phyloP scores from a whole-genome alignment of 1,284 basidiomycete species.

The Schizophyllum commune region DNA sequence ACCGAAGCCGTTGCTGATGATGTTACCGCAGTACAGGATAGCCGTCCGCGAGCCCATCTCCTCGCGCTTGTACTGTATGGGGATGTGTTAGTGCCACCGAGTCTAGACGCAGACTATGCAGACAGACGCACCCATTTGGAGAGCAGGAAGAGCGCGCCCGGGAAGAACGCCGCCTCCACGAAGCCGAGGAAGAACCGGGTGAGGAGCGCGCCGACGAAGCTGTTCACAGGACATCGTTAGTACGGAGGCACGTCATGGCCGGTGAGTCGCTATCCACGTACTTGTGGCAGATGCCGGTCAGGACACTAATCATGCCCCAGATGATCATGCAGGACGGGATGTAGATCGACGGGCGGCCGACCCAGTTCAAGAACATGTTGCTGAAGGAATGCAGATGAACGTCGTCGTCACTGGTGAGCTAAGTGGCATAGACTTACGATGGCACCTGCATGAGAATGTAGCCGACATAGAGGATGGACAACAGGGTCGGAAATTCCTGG shows the following conservation, averaged over 20 bases:
- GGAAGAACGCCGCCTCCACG: slow-evolving; percentile 59
- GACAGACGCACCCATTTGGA: slow-evolving; percentile 28
- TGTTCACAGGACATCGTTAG: slow-evolving; percentile 15
- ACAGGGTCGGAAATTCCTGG: slow-evolving; percentile 53
- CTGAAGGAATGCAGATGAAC: slow-evolving; percentile 21
- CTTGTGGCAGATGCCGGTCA: slow-evolving; percentile 44
- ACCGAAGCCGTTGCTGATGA: slow-evolving; percentile 74
- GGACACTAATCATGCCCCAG: slow-evolving; percentile 57
- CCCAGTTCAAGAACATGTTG: slow-evolving; percentile 63
- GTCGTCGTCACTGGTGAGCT: not conserved
- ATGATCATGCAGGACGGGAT: slow-evolving; percentile 60
- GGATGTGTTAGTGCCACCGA: slow-evolving; percentile 26
- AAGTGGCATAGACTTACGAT: slow-evolving; percentile 33
- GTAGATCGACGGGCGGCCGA: slow-evolving; percentile 64
- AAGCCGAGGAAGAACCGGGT: slow-evolving; percentile 63
- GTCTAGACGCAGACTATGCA: not conserved
- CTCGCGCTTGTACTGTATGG: slow-evolving; percentile 54
- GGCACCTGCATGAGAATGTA: slow-evolving; percentile 74
- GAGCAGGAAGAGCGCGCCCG: slow-evolving; percentile 47
- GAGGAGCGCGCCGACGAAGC: slow-evolving; percentile 58
- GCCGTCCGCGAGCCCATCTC: slow-evolving; percentile 63
- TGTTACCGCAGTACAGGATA: slow-evolving; percentile 58
- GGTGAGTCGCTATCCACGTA: slow-evolving; percentile 13
- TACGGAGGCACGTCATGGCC: not conserved
- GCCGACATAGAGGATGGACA: slow-evolving; percentile 71